phyloP scores from a whole-genome alignment of 495 filamentous ascomycete genomes.

The Xylaria intraflava region DNA sequence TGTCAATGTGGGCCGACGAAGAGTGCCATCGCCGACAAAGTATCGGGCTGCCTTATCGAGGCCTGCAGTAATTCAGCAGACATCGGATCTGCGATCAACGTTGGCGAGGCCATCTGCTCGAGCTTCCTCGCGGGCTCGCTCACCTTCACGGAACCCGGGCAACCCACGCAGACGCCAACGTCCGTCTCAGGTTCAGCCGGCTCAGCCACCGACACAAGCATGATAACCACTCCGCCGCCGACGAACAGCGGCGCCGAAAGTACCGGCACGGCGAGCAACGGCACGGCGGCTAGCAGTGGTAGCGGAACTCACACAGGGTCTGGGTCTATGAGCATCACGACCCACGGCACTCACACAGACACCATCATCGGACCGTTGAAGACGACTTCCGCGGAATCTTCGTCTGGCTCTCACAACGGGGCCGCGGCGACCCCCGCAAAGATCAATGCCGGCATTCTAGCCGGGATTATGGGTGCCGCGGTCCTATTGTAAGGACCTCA shows the following conservation, averaged over 20 bases:
- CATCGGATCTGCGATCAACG: slow-evolving; percentile 5
- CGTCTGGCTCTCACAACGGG: slow-evolving; percentile 8
- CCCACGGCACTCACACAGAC: slow-evolving; percentile 3
- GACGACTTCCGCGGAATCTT: slow-evolving; percentile 2
- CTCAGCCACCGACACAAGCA: not conserved
- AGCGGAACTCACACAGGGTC: not conserved
- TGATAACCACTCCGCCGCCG: not conserved
- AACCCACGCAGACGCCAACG: not conserved
- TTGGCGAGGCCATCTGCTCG: slow-evolving; percentile 22
- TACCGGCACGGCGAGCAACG: not conserved
- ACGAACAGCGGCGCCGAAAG: not conserved
- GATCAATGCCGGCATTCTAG: slow-evolving; percentile 20
- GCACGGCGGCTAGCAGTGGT: not conserved
- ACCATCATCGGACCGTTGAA: not conserved
- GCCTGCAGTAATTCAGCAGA: slow-evolving; percentile 13
- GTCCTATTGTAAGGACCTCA: slow-evolving; percentile 15
- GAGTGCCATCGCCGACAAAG: slow-evolving; percentile 9
- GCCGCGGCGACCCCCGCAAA: slow-evolving; percentile 17
- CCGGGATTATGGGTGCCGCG: slow-evolving; percentile 18
- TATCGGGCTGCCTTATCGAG: slow-evolving; percentile 6
- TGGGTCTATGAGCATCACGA: not conserved
- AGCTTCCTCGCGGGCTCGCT: slow-evolving; percentile 17
- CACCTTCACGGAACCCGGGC: not conserved
- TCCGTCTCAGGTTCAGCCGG: not conserved
- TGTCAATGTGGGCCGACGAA: slow-evolving; percentile 18